Evolutionary conservation across 2,329 filamentous ascomycete genomes (phyloP).

Genomic region (Fusarium kyushuense): DNA sequence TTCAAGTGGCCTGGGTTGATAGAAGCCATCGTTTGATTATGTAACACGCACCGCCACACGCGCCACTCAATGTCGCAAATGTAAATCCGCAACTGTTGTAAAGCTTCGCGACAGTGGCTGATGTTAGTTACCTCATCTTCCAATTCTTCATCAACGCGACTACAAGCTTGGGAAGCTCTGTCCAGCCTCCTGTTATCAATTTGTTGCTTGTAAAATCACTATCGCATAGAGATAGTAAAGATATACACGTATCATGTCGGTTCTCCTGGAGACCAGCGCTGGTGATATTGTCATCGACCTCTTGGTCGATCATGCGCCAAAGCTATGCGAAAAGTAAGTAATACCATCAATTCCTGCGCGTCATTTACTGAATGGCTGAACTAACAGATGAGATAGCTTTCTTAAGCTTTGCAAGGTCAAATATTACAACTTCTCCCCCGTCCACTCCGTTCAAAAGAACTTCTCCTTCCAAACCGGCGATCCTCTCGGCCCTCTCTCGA

Average conservation of each 20-base stretch:
- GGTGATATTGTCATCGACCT: conserved; percentile 97
- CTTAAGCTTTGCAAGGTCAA: conserved; percentile 98
- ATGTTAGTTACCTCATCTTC: conserved; percentile 23
- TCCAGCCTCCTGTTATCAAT: no score
- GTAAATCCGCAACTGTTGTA: neutral
- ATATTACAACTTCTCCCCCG: conserved; percentile 97
- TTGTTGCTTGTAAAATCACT: neutral
- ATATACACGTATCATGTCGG: conserved; percentile 74
- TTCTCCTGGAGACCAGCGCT: conserved; percentile 90
- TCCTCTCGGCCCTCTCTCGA: conserved; percentile 85
- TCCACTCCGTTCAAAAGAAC: conserved; percentile 92
- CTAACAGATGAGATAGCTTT: conserved; percentile 75
- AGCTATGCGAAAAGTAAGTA: conserved; percentile 94
- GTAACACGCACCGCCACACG: conserved; percentile 15
- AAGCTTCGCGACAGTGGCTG: conserved; percentile 38
- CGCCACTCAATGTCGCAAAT: neutral
- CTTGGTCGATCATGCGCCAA: conserved; percentile 87
- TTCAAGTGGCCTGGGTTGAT: neutral
- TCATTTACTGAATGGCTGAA: conserved; percentile 29
- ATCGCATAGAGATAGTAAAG: neutral
- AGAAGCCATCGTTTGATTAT: conserved; percentile 15
- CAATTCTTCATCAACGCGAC: conserved; percentile 13
- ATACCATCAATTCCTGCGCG: neutral
- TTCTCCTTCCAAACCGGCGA: conserved; percentile 98
- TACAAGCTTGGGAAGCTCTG: neutral